Conservation (phyloP, 179 eudicot genomes). For the Carnegiea gigantea region DNA sequence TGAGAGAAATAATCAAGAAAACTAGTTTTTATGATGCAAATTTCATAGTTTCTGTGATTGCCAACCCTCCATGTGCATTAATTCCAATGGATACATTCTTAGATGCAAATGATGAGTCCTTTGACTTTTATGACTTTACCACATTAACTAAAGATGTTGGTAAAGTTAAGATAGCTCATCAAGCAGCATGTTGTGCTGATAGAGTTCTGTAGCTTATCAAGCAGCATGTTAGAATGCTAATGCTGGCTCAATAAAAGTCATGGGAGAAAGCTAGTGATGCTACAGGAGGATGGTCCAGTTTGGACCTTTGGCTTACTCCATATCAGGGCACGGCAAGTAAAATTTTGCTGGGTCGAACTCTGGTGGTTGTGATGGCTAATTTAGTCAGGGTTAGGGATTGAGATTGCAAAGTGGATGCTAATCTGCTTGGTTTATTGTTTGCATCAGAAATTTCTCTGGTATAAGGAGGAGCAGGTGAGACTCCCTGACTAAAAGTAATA, state of each 20-base stretch:
- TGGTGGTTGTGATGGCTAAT: neutral
- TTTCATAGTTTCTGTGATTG: neutral
- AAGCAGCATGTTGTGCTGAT: neutral
- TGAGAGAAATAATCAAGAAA: neutral
- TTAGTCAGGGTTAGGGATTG: neutral
- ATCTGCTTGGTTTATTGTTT: too few species aligned
- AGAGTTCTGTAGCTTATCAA: neutral
- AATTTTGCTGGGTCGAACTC: neutral
- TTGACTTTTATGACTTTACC: neutral
- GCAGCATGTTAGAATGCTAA: neutral
- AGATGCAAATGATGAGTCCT: neutral
- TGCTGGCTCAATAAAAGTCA: neutral
- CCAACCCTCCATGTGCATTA: too few species aligned
- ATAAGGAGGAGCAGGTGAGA: too few species aligned
- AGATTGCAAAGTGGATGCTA: neutral
- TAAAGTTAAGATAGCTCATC: neutral
- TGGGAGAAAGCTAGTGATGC: neutral
- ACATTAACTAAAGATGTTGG: neutral
- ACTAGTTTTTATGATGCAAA: neutral
- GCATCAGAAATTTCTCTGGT: too few species aligned
- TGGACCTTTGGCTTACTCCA: neutral
- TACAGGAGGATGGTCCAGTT: neutral
- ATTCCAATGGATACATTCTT: too few species aligned
- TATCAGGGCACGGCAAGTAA: neutral
- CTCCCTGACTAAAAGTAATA: too few species aligned